phyloP scores from a whole-genome alignment of 352 stramenopile species.

The Phytopythium aichiense region DNA sequence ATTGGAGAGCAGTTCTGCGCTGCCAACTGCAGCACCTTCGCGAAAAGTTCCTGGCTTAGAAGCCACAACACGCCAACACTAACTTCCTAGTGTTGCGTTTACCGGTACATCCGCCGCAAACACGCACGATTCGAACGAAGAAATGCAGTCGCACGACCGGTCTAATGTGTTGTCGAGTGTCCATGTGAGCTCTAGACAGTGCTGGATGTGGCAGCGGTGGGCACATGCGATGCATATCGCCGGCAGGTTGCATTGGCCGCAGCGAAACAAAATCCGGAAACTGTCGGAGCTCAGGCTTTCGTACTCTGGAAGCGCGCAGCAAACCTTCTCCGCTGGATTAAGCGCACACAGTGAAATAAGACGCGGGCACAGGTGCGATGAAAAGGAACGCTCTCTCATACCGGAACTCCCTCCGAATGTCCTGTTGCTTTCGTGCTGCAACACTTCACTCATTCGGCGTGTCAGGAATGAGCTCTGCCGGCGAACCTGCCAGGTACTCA shows the following conservation, averaged over 20 bases:
- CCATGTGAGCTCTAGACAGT: conserved; percentile 58
- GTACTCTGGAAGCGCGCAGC: conserved; percentile 42
- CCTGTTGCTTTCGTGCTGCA: not conserved
- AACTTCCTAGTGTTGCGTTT: not conserved
- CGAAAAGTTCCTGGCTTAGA: conserved; percentile 36
- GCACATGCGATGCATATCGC: conserved; percentile 67
- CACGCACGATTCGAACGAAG: conserved; percentile 24
- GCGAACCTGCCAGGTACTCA: conserved; percentile 8
- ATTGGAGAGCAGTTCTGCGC: conserved; percentile 34
- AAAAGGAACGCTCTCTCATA: conserved; percentile 1
- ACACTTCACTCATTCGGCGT: not conserved
- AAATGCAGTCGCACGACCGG: conserved; percentile 45
- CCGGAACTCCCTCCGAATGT: conserved; percentile 25
- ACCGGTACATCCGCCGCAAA: conserved; percentile 12
- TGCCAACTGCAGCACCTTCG: conserved; percentile 66
- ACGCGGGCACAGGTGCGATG: not conserved
- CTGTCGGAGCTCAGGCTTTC: conserved; percentile 67
- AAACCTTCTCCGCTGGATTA: conserved; percentile 37
- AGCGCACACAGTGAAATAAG: not conserved
- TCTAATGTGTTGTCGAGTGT: conserved; percentile 52
- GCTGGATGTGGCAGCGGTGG: conserved; percentile 54
- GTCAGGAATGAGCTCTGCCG: not conserved
- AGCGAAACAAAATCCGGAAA: conserved; percentile 67
- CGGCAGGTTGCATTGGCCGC: conserved; percentile 42
- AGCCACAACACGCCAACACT: not conserved